phyloP scores from a whole-genome alignment of 164 flowering plant genomes.

The Euptelea pleiosperma region DNA sequence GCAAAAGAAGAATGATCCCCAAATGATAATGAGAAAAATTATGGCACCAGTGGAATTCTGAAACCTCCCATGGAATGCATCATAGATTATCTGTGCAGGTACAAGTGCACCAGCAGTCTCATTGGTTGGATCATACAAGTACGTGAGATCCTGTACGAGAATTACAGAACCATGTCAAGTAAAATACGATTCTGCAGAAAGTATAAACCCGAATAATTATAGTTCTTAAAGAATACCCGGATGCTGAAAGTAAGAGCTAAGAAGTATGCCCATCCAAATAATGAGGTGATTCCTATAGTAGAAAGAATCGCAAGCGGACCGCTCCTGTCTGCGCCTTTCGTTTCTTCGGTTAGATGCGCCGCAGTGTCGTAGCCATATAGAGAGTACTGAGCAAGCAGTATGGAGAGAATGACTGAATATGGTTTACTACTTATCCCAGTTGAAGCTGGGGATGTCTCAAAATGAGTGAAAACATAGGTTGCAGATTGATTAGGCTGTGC shows the following conservation, averaged over 20 bases:
- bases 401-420: constrained; percentile 60
- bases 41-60: constrained; percentile 57
- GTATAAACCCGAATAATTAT: too few species aligned
- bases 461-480: constrained; percentile 56
- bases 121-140: constrained; percentile 50
- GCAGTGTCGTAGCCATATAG: constrained; percentile 76
- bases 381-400: constrained; percentile 63
- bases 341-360: constrained; percentile 79
- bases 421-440: constrained; percentile 58
- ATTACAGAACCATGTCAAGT: background rate
- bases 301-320: constrained; percentile 73
- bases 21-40: constrained; percentile 48
- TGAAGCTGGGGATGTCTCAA: constrained; percentile 38
- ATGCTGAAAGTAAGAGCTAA: constrained; percentile 76
- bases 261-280: constrained; percentile 70
- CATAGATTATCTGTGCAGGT: constrained; percentile 75
- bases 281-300: constrained; percentile 56
- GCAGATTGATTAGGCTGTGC: constrained; percentile 52
- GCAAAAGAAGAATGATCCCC: constrained; percentile 79
- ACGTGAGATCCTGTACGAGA: constrained; percentile 45
- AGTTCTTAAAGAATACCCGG: too few species aligned
- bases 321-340: constrained; percentile 65
- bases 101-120: constrained; percentile 70
- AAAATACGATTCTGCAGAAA: too few species aligned
- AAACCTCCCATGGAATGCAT: constrained; percentile 68